Evolutionary conservation across 192 early-diverging fungal genomes (phyloP), one percentile per base, ranked within the genome.

Genomic region (Rhizoclosmatium sp.): DNA sequence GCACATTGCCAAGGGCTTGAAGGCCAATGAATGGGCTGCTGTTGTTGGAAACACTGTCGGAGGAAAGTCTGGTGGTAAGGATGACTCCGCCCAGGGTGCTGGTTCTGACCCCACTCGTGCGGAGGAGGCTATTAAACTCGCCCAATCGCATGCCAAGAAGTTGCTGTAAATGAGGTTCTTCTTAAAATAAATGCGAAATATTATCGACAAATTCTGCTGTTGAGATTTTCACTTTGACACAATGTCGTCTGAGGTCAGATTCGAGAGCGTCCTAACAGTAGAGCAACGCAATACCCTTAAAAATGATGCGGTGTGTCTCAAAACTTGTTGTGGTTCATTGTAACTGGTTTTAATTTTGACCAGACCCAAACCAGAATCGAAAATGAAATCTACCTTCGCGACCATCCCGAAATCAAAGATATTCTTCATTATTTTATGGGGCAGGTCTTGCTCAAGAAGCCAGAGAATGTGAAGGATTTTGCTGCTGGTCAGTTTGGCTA

Each of bases 1-100:
- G 40, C 73, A 84, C 23, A 86, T 94, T 75, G 85, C 80, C 4
- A 91, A 92, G 75, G 95, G 95, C 2, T 85, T 99, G 67, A 95
- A 93, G 87, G 98, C 97, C 45, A 90, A 86, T 59, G 95, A 94
- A 31, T 99, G 98, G 98, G 94, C 95, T 19, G 87, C 88, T 23
- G 92, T 91, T 44, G 95, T 98, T n/a, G 81, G 90, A 40, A 86
- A 92, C 67, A 88, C 90, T 41, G 87, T 99, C 62, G 95, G 94
- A 42, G 98, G 98, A 71, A 95, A 95, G 85, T 92, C 92, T 72
- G 98, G 98, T 47, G 98, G 98, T 65, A 98, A 97, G 78, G 95
- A 96, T 59, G 95, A 96, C 65, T 80, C 94, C 73, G 98, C 98
- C 45, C 95, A 96, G 75, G 98, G 98, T 19, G 91, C 92, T 67